These are phyloP conservation scores for Pseudogymnoascus sp. DNA, from an alignment of 2,329 filamentous ascomycete genomes.

Conservation along the genomic window DNA sequence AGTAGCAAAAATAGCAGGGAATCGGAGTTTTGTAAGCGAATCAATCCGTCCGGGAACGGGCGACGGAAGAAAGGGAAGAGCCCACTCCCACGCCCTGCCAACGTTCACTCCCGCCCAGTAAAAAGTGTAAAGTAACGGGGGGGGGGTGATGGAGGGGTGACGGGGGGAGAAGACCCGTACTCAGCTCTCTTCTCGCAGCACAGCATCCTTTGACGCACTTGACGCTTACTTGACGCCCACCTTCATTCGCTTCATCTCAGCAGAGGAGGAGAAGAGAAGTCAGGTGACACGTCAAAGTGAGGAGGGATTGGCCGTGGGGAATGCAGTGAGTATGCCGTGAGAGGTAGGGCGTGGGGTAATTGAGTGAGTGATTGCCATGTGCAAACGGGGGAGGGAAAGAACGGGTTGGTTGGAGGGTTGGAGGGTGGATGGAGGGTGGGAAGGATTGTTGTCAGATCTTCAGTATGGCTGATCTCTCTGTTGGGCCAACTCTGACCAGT, in stretches of 20 bases:
- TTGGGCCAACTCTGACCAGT: background rate
- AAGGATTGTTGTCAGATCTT: background rate
- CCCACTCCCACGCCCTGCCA: background rate
- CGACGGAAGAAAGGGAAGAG: background rate
- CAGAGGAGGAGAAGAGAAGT: background rate
- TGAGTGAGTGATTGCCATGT: conserved; percentile 14
- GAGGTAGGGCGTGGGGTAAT: conserved; percentile 18
- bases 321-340: too few species aligned
- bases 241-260: background rate
- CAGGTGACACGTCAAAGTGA: background rate
- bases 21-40: background rate
- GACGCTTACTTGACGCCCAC: background rate
- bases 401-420: conserved; percentile 25
- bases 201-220: background rate
- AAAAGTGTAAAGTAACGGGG: background rate
- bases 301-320: background rate
- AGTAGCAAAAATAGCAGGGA: background rate
- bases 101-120: background rate
- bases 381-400: conserved; percentile 31
- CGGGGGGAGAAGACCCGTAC: background rate
- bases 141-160: background rate
- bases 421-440: conserved; percentile 14
- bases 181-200: background rate
- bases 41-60: background rate
- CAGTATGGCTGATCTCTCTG: background rate